Evolutionary conservation across 2,329 filamentous ascomycete genomes (phyloP), one percentile per base, ranked within the genome.

Genomic region (Colletotrichum lupini): DNA sequence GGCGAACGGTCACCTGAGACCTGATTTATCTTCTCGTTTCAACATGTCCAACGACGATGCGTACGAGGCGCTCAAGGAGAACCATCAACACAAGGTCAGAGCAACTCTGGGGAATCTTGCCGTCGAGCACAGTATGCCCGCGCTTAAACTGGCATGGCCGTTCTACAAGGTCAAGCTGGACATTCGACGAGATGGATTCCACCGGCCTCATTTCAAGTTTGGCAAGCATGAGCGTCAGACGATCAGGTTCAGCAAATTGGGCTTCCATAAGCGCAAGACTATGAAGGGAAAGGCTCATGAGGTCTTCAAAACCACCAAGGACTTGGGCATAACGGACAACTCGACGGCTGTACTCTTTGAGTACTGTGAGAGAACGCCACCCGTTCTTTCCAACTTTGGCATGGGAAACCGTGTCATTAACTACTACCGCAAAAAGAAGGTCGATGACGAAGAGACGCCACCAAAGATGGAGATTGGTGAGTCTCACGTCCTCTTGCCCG

Each of bases 401-500:
- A 99, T 99, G 97, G 95, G 95, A 65, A 97, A 93, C 81, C 93
- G 95, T 66, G 90, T 99, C 72, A 95, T 98, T 86, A 98, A 99
- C 82, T 99, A 98, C 83, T 98, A 98, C 81, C 93, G 95, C 72
- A 95, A 95, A 78, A 93, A 95, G 80, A 90, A 90, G 53, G 87
- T 88, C 55, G 89, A 89, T 42, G 94, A 97, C 58, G 94, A 97
- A 74, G 90, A 91, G 61, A 88, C 90, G 65, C 89, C 94, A 1
- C 93, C 94, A 1, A 97, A 95, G 85, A 87, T 88, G 58, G 95
- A 97, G 4, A 89, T 99, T 74, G 97, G 97, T 72, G 97, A 99
- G 83, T 94, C 94, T 2, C 92, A 93, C 60, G 92, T 98, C 16
- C 88, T 99, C 42, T 88, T 98, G 37, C 95, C 95, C 1, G 95